Evolutionary conservation across 805 yeast genomes (phyloP).

Genomic region (Suhomyces kilbournensis): DNA sequence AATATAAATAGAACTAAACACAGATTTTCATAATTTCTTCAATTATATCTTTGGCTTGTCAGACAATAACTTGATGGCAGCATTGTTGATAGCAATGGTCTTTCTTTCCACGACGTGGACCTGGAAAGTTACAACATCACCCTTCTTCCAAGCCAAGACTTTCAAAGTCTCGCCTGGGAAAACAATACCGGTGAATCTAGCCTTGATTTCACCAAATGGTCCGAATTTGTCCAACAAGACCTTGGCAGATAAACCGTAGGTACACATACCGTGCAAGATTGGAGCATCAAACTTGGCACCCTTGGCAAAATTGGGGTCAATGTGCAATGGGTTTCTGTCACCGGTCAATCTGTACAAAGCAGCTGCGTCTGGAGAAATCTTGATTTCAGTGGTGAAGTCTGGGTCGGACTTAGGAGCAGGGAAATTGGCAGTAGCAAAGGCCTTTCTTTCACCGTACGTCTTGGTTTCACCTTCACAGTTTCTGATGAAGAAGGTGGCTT

Average conservation of each 20-base stretch:
- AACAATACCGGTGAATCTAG: conserved; percentile 85
- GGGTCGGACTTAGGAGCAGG: conserved; percentile 60
- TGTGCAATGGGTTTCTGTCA: conserved; percentile 92
- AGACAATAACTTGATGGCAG: conserved; percentile 64
- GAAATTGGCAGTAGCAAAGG: conserved; percentile 64
- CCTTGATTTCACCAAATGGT: conserved; percentile 77
- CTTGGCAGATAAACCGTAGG: conserved; percentile 80
- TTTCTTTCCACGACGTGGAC: conserved; percentile 77
- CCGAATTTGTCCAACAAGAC: conserved; percentile 79
- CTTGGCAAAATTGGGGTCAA: conserved; percentile 87
- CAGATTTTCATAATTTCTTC: conserved; percentile 1
- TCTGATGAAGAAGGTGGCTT: conserved; percentile 80
- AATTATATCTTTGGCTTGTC: conserved; percentile 40
- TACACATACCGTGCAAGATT: conserved; percentile 88
- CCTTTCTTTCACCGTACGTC: conserved; percentile 44
- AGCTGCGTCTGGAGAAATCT: conserved; percentile 72
- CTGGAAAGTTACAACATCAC: conserved; percentile 71
- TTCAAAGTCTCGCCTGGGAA: conserved; percentile 90
- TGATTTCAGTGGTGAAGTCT: conserved; percentile 58
- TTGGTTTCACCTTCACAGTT: conserved; percentile 61
- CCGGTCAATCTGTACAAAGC: conserved; percentile 89
- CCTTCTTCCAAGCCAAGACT: conserved; percentile 81
- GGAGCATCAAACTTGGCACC: conserved; percentile 84
- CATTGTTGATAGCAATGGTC: conserved; percentile 76
- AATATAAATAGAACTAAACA: conserved; percentile 6